Evolutionary conservation across 73 alveolate genomes (phyloP).

Genomic region (Tetrahymena borealis): DNA sequence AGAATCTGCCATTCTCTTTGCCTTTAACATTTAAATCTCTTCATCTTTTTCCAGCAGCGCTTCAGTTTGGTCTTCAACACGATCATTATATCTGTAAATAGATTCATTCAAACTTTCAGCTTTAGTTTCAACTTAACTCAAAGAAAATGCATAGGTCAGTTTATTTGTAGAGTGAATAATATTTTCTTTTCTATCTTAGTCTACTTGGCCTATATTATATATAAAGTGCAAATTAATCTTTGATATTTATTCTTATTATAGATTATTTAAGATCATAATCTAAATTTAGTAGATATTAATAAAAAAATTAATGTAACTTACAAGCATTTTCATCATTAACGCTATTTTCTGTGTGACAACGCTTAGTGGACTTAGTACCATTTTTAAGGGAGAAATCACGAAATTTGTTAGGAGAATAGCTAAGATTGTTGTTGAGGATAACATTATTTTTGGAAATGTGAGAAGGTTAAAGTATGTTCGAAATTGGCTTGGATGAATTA

Average conservation of each 20-base stretch:
- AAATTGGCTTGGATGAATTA: neutral
- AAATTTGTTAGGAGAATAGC: neutral
- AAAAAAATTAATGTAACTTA: neutral
- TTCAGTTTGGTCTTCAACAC: neutral
- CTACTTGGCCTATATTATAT: neutral
- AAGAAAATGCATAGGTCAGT: neutral
- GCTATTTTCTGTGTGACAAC: neutral
- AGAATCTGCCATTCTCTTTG: neutral
- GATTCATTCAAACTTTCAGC: neutral
- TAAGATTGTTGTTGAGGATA: neutral
- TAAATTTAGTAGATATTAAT: neutral
- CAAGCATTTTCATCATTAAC: neutral
- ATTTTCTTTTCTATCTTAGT: neutral
- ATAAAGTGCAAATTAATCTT: neutral
- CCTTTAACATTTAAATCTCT: neutral
- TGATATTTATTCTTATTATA: neutral
- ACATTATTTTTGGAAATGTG: neutral
- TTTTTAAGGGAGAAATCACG: neutral
- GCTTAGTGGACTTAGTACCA: neutral
- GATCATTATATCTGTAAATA: neutral
- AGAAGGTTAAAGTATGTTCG: neutral
- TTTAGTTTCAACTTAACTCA: neutral
- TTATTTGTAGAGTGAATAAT: neutral
- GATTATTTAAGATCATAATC: neutral
- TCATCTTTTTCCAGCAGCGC: conserved; percentile 1